A percentile compares a stretch with the other conserved stretches of the same genome.
These are phyloP conservation scores for Harringtonia aguacate DNA, from an alignment of 2,329 filamentous ascomycete species.

Conservation along the genomic window DNA sequence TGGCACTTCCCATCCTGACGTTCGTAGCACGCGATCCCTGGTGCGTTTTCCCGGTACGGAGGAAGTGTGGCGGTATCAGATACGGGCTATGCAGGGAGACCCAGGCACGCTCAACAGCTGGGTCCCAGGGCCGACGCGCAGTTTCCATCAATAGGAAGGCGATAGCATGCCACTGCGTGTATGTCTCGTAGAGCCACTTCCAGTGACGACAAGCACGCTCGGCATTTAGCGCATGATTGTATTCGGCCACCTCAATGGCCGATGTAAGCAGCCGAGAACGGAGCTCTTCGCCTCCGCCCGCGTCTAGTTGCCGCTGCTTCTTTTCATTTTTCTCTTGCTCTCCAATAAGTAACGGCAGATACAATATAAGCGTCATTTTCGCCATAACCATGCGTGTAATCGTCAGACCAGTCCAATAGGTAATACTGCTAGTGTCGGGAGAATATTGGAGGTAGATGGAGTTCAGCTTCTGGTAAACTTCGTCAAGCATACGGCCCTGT, in stretches of 20 bases:
- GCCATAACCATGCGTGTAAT: slow-evolving; percentile 57
- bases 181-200: slow-evolving; percentile 49
- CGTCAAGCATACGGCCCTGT: slow-evolving; percentile 31
- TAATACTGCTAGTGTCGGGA: slow-evolving; percentile 18
- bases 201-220: slow-evolving; percentile 37
- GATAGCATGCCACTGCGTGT: slow-evolving; percentile 47
- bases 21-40: slow-evolving; percentile 6
- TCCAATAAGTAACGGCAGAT: slow-evolving; percentile 55
- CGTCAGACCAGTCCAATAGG: slow-evolving; percentile 26
- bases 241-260: slow-evolving; percentile 44
- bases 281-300: slow-evolving; percentile 16
- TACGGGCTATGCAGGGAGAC: slow-evolving; percentile 31
- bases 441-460: slow-evolving; percentile 29
- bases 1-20: too few relatives aligned
- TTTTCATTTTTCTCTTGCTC: too few relatives aligned
- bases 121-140: slow-evolving; percentile 32
- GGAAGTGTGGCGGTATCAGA: slow-evolving; percentile 22
- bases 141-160: slow-evolving; percentile 44
- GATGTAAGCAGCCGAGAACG: slow-evolving; percentile 34
- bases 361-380: slow-evolving; percentile 68
- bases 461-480: slow-evolving; percentile 32
- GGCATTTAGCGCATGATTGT: slow-evolving; percentile 39
- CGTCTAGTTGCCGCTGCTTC: not conserved
- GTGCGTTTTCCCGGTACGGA: not conserved
- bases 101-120: slow-evolving; percentile 36